Evolutionary conservation across 164 flowering plant species (phyloP), one percentile per base, ranked within the genome.

Genomic region (Aristolochia californica): DNA sequence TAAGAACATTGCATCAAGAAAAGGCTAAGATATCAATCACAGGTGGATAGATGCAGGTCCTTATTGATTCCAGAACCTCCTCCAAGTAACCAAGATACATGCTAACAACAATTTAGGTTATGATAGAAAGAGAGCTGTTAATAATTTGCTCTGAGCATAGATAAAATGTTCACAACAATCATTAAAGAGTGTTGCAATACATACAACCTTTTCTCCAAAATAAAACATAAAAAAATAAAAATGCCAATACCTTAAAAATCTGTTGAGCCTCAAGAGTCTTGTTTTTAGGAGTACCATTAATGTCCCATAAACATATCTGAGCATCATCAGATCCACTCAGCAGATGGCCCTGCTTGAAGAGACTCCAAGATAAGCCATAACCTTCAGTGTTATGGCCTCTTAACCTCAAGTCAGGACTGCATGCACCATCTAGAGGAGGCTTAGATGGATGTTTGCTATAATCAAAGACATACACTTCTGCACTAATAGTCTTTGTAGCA

Each of bases 261-360:
- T 87, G 86, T 74, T 66, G 74, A 21, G 98, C 98, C 56, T 93
- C 99, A 15, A 93, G 87, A 55, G 82, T 63, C 71, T 89, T 93
- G 67, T 87, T 85, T 63, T 81, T 87, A 8, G 99, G 95, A 70
- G 83, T 77, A 13, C 80, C 83, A 72, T 81, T 83, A 16, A 85
- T 75, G 64, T 93, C 97, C 99, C 99, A 93, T 62, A 93, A 69
- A 65, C 99, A 93, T 45, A 89, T 93, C 68, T 93, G 96, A 62
- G 97, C 89, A 79, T 93, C 97, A 77, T 93, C 94, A 59, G 99
- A 93, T 59, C 99, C 99, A 71, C 99, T 93, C 51, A 93, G 66
- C 49, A 93, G 59, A 75, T 89, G 82, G 11, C 97, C 99, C 63
- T 85, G 76, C 70, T 87, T 93, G 65, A 82, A 93, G 54, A 66